Evolutionary conservation across 495 filamentous ascomycete genomes (phyloP).

Genomic region (Neurospora sp.): DNA sequence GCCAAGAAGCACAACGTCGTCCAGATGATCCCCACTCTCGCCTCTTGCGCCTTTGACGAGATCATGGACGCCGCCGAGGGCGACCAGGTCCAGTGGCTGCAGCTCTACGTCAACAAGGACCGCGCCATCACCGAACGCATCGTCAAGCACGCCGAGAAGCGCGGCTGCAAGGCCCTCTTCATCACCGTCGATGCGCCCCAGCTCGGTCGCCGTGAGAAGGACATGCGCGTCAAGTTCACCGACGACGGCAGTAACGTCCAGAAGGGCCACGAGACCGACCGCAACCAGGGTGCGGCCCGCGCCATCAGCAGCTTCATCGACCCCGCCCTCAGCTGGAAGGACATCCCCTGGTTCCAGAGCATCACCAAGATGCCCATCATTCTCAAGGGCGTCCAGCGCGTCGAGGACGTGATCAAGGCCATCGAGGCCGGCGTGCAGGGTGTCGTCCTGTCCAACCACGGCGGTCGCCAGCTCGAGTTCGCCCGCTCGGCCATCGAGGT

Average conservation of each 20-base stretch:
- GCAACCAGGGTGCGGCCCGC: constrained; percentile 81
- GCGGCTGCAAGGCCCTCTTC: constrained; percentile 93
- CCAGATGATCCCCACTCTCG: constrained; percentile 98
- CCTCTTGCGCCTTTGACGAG: constrained; percentile 95
- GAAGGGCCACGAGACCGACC: constrained; percentile 59
- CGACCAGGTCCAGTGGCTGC: constrained; percentile 89
- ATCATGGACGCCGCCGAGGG: constrained; percentile 75
- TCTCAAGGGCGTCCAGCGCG: constrained; percentile 91
- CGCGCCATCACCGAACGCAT: constrained; percentile 83
- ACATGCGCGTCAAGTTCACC: constrained; percentile 87
- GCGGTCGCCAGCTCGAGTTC: constrained; percentile 92
- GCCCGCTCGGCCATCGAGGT: constrained; percentile 86
- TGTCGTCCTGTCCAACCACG: constrained; percentile 94
- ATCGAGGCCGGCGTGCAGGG: constrained; percentile 78
- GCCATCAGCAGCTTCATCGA: constrained; percentile 94
- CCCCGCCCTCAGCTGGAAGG: constrained; percentile 79
- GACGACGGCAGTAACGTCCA: constrained; percentile 83
- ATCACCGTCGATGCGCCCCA: constrained; percentile 98
- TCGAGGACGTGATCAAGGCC: constrained; percentile 86
- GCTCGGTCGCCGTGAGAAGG: constrained; percentile 87
- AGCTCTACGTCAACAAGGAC: constrained; percentile 98
- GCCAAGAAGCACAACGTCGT: constrained; percentile 78
- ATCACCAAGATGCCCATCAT: constrained; percentile 96
- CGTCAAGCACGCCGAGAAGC: constrained; percentile 79
- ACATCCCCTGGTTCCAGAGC: constrained; percentile 86